These are phyloP conservation scores for Astrothelium macrocarpum DNA, from an alignment of 495 filamentous ascomycete genomes.

Conservation along the genomic window DNA sequence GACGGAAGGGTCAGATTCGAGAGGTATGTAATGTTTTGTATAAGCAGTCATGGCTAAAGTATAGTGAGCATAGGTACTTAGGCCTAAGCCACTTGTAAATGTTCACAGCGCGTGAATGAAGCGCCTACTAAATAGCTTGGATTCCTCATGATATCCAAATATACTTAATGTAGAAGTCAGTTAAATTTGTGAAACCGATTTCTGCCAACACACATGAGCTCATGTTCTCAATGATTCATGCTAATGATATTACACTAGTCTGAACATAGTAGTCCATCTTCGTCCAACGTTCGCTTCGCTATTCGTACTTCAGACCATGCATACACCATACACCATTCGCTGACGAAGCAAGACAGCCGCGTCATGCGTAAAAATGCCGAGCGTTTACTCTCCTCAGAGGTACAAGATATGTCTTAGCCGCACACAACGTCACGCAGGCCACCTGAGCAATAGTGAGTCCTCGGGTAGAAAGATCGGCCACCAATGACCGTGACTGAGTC, in stretches of 20 bases:
- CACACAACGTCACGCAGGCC: not conserved
- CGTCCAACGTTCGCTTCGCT: not conserved
- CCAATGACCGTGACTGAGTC: not conserved
- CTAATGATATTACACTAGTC: not conserved
- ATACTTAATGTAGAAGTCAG: too few relatives aligned
- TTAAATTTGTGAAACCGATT: too few relatives aligned
- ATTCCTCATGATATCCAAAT: too few relatives aligned
- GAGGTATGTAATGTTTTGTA: conserved; percentile 19
- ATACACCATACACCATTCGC: not conserved
- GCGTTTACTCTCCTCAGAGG: not conserved
- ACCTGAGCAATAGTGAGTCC: not conserved
- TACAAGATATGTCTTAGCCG: not conserved
- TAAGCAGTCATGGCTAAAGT: not conserved
- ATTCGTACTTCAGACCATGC: not conserved
- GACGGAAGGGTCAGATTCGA: conserved; percentile 56
- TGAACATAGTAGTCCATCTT: not conserved
- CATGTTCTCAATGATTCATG: not conserved
- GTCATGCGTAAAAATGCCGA: not conserved
- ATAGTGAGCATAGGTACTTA: not conserved
- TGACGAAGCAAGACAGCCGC: not conserved
- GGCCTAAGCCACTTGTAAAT: too few relatives aligned
- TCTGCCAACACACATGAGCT: not conserved
- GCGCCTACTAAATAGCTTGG: too few relatives aligned
- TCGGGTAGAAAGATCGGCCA: not conserved
- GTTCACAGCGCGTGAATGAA: too few relatives aligned